Conservation (phyloP, 2,329 filamentous ascomycete genomes). For the Orbilia ellipsospora region DNA sequence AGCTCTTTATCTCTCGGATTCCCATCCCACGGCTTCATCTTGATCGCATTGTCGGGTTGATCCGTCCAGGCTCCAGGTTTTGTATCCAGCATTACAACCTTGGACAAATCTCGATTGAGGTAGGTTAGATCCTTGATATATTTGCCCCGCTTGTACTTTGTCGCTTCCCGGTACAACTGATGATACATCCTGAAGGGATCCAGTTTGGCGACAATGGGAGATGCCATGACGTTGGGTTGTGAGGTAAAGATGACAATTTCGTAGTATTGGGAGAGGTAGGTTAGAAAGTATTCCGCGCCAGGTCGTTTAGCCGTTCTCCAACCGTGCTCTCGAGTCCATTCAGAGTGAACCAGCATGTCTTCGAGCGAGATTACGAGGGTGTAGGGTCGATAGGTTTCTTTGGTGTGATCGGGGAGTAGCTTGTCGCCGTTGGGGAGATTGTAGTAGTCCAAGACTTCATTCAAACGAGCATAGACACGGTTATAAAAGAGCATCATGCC, state of each 20-base stretch:
- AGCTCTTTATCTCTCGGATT: slow-evolving; percentile 84
- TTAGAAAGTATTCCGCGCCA: slow-evolving; percentile 95
- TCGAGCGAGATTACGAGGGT: slow-evolving; percentile 93
- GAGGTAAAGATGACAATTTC: slow-evolving; percentile 96
- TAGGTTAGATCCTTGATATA: slow-evolving; percentile 99
- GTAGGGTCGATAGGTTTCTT: slow-evolving; percentile 82
- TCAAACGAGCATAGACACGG: slow-evolving; percentile 78
- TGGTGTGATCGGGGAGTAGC: slow-evolving; percentile 79
- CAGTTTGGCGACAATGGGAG: slow-evolving; percentile 89
- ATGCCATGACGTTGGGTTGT: slow-evolving; percentile 83
- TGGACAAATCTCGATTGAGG: slow-evolving; percentile 93
- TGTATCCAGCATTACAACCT: slow-evolving; percentile 94
- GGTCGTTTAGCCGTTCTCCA: slow-evolving; percentile 96
- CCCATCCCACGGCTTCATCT: slow-evolving; percentile 90
- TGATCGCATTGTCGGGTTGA: slow-evolving; percentile 96
- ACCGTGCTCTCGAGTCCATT: slow-evolving; percentile 92
- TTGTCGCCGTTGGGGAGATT: slow-evolving; percentile 95
- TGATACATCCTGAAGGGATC: slow-evolving; percentile 90
- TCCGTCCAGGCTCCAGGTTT: slow-evolving; percentile 81
- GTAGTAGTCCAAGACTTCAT: slow-evolving; percentile 86
- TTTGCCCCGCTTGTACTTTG: slow-evolving; percentile 93
- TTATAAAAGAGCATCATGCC: slow-evolving; percentile 79
- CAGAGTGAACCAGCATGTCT: slow-evolving; percentile 91
- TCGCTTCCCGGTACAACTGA: slow-evolving; percentile 95
- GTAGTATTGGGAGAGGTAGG: slow-evolving; percentile 97